phyloP scores from a whole-genome alignment of 2,329 filamentous ascomycete genomes.

The Fusarium aywerte region DNA sequence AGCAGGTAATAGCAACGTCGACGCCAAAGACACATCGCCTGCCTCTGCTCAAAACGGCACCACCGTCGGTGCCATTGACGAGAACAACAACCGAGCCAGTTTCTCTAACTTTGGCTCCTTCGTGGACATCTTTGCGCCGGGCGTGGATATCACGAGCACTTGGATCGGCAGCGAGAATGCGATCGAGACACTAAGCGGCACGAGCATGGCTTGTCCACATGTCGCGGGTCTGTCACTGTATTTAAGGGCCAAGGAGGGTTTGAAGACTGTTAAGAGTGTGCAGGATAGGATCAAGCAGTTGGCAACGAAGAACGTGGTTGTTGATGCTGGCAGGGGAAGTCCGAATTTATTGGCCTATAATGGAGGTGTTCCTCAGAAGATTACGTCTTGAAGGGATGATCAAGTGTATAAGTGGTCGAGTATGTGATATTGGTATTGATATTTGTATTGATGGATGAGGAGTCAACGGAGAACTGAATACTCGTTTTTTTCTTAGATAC shows the following conservation, averaged over 20 bases:
- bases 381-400: too few relatives aligned
- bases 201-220: conserved; percentile 71
- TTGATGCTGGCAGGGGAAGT: conserved; percentile 49
- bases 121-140: conserved; percentile 65
- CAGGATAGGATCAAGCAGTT: conserved; percentile 56
- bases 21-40: conserved; percentile 57
- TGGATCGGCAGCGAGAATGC: conserved; percentile 57
- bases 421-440: not conserved
- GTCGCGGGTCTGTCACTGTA: conserved; percentile 70
- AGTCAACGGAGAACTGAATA: not conserved
- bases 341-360: conserved; percentile 63
- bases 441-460: not conserved
- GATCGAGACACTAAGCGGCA: conserved; percentile 64
- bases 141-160: conserved; percentile 58
- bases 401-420: not conserved
- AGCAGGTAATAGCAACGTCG: conserved; percentile 62
- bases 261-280: conserved; percentile 56
- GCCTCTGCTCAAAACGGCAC: conserved; percentile 60
- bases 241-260: conserved; percentile 51
- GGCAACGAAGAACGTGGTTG: conserved; percentile 53
- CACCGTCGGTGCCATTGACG: conserved; percentile 64
- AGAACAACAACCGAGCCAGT: conserved; percentile 51
- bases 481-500: conserved; percentile 13
- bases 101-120: conserved; percentile 63
- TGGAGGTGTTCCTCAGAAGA: conserved; percentile 42